A percentile compares a stretch with the other conserved stretches of the same genome.
These are phyloP conservation scores for Prillingera fragicola DNA, from an alignment of 1,284 basidiomycete species.

Conservation along the genomic window DNA sequence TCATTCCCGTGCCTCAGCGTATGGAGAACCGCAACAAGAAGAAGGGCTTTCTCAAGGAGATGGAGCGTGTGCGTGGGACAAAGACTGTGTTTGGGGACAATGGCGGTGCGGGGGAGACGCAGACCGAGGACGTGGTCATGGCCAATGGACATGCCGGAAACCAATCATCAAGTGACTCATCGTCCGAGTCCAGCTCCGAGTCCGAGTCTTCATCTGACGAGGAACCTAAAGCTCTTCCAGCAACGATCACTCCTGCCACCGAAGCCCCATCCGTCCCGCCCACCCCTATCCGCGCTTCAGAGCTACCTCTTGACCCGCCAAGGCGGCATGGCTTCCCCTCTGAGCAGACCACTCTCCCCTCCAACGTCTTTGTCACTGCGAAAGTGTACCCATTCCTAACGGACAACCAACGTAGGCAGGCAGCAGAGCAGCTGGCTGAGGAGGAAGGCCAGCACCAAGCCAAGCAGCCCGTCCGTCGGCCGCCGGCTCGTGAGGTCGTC, in stretches of 20 bases:
- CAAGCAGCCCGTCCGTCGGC: not conserved
- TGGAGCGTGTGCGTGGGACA: conserved; percentile 28
- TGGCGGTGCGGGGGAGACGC: not conserved
- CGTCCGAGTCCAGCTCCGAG: not conserved
- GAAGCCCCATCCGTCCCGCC: conserved; percentile 1
- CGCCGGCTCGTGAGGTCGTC: not conserved
- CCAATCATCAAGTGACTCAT: not conserved
- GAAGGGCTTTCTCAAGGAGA: conserved; percentile 40
- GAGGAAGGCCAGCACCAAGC: not conserved
- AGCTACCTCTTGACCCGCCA: too few relatives aligned
- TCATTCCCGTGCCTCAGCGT: conserved; percentile 17
- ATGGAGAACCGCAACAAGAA: conserved; percentile 45
- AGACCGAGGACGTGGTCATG: not conserved
- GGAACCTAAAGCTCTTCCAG: not conserved
- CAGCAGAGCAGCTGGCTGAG: conserved; percentile 4
- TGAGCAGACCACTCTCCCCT: conserved; percentile 25
- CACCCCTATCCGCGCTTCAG: conserved; percentile 7
- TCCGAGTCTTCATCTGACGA: not conserved
- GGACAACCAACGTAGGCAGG: conserved; percentile 9
- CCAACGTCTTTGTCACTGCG: conserved; percentile 39
- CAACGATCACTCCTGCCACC: not conserved
- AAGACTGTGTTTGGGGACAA: conserved; percentile 29
- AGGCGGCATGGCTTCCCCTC: too few relatives aligned
- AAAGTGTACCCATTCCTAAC: conserved; percentile 21
- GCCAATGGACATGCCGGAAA: not conserved